Conservation (phyloP, 345 rosid species). For the Salix purpurea region DNA sequence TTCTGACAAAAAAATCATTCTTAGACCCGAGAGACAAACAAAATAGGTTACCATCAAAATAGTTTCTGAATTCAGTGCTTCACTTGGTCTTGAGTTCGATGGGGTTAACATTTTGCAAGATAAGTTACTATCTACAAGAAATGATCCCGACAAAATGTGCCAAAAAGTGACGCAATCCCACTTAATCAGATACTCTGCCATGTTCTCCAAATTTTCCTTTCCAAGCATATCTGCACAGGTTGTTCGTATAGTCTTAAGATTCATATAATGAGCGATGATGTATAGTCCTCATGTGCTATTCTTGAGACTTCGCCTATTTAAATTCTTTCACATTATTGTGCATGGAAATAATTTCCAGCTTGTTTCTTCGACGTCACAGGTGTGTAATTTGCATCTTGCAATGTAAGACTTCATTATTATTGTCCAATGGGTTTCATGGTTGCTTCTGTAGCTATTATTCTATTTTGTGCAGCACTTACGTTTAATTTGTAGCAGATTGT, state of each 20-base stretch:
- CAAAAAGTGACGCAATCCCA: not conserved
- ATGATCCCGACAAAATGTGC: not conserved
- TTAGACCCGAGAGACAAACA: conserved; percentile 19
- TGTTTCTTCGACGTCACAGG: not conserved
- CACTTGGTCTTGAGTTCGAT: not conserved
- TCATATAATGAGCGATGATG: conserved; percentile 10
- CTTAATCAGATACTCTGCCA: not conserved
- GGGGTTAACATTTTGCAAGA: not conserved
- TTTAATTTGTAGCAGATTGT: not conserved
- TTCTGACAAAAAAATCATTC: conserved; percentile 20
- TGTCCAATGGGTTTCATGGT: not conserved
- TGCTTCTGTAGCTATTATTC: not conserved
- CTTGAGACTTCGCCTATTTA: not conserved
- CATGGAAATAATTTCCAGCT: not conserved
- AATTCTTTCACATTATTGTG: not conserved
- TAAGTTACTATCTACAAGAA: not conserved
- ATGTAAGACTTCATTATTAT: not conserved
- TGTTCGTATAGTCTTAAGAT: not conserved
- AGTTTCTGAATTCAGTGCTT: not conserved
- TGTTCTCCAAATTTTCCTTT: not conserved
- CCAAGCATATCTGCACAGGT: not conserved
- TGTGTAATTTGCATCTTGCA: not conserved
- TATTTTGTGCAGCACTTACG: not conserved
- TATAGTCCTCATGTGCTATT: conserved; percentile 6
- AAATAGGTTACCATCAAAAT: conserved; percentile 30